These are phyloP conservation scores for Lophiostoma macrostomum DNA, from an alignment of 495 filamentous ascomycete species.

Conservation along the genomic window DNA sequence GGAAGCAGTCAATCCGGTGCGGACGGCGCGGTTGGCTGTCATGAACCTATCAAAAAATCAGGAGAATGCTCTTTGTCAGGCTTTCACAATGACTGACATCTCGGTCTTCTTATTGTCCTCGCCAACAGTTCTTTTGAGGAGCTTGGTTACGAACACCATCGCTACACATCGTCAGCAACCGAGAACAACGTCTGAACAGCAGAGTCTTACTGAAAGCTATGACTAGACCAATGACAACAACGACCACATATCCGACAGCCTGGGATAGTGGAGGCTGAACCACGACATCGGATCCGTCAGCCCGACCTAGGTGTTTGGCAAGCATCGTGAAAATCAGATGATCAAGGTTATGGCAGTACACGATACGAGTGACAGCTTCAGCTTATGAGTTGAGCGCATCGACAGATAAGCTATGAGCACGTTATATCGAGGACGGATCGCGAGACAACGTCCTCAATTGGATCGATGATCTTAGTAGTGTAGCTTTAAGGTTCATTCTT, in stretches of 20 bases:
- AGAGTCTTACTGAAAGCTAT: conserved; percentile 15
- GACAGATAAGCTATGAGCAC: no score
- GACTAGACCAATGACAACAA: conserved; percentile 19
- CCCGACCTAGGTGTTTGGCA: not conserved
- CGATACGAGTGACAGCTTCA: no score
- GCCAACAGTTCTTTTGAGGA: conserved; percentile 20
- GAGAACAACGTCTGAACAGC: not conserved
- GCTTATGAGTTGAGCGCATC: no score
- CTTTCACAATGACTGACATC: no score
- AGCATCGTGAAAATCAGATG: not conserved
- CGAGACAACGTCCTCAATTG: no score
- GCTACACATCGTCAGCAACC: not conserved
- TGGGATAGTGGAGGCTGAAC: conserved; percentile 22
- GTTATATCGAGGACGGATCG: no score
- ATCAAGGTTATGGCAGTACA: no score
- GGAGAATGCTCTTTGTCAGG: no score
- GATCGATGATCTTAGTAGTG: no score
- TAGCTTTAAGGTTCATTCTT: no score
- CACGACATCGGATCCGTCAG: conserved; percentile 1
- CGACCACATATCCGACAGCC: conserved; percentile 21
- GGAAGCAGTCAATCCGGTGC: conserved; percentile 50
- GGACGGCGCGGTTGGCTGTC: conserved; percentile 50
- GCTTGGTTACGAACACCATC: conserved; percentile 17
- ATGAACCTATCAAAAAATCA: no score
- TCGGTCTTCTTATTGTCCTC: conserved; percentile 50